Percentiles rank a stretch among this genome's conserved stretches.
These are phyloP conservation scores for Solanum corneliomulleri DNA, from an alignment of 257 asterid genomes.

Conservation along the genomic window DNA sequence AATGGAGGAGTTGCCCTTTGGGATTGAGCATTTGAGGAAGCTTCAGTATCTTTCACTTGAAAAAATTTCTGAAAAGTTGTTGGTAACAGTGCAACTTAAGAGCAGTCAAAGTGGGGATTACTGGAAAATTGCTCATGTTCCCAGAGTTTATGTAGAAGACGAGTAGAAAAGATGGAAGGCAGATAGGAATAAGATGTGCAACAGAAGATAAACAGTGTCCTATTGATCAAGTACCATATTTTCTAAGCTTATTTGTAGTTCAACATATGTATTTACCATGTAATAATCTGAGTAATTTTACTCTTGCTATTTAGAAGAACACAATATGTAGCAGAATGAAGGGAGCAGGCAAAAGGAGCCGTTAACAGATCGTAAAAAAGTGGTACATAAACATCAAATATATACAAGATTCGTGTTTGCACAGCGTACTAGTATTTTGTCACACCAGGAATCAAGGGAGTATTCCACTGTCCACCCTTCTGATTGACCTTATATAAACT, in stretches of 20 bases:
- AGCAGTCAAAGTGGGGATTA: not conserved
- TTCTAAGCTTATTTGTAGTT: not conserved
- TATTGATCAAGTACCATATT: not conserved
- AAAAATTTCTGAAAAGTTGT: not conserved
- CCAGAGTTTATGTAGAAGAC: not conserved
- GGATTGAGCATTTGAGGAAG: not conserved
- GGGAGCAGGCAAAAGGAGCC: not conserved
- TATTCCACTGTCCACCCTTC: not conserved
- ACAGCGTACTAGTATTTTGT: not conserved
- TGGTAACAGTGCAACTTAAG: not conserved
- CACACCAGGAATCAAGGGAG: not conserved
- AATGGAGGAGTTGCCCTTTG: not conserved
- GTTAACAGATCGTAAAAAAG: not conserved
- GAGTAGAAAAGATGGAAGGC: not conserved
- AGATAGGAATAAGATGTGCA: not conserved
- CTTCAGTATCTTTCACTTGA: not conserved
- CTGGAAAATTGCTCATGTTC: not conserved
- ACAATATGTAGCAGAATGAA: not conserved
- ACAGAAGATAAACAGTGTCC: not conserved
- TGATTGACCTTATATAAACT: not conserved
- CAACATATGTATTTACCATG: not conserved
- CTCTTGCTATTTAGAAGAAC: not conserved
- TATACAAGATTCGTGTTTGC: not conserved
- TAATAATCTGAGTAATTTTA: not conserved
- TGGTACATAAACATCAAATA: not conserved